Percentiles rank a stretch among this genome's conserved stretches.
Evolutionary conservation across 352 stramenopile genomes (phyloP).

Genomic region (Phytophthora nicotianae): DNA sequence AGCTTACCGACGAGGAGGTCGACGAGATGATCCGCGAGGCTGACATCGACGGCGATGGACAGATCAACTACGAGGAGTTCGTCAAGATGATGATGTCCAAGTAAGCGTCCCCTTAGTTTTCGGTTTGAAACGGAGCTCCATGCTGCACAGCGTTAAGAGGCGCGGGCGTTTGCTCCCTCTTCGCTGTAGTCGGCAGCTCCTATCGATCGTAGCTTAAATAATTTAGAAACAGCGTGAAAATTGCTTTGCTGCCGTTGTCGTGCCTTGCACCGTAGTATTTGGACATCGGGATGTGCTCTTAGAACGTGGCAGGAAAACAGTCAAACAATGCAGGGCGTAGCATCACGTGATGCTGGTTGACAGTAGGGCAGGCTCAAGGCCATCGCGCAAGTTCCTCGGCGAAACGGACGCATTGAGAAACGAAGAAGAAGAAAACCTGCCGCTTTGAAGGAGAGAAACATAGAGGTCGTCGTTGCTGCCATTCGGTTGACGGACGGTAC

Average conservation of each 20-base stretch:
- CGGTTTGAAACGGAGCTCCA: neutral
- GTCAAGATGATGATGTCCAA: slow-evolving; percentile 99
- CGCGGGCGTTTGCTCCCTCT: slow-evolving; percentile 11
- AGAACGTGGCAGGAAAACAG: no score
- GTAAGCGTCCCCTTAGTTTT: slow-evolving; percentile 53
- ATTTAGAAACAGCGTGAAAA: slow-evolving; percentile 36
- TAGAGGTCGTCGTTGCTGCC: no score
- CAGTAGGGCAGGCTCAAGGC: no score
- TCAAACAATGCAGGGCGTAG: no score
- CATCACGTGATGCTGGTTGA: no score
- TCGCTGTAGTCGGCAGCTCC: neutral
- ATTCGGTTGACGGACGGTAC: neutral
- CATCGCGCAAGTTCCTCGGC: no score
- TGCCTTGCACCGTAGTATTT: neutral
- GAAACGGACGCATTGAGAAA: no score
- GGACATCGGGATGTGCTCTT: neutral
- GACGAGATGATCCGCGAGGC: slow-evolving; percentile 99
- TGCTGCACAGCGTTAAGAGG: neutral
- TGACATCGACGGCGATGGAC: slow-evolving; percentile 98
- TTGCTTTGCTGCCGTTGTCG: slow-evolving; percentile 12
- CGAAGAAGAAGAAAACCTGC: no score
- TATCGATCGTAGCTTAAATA: slow-evolving; percentile 23
- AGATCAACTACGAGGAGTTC: slow-evolving; percentile 99
- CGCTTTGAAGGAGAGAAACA: no score
- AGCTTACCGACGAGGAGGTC: slow-evolving; percentile 98